These are phyloP conservation scores for Tetramitus jugosus DNA, from an alignment of 208 protist genomes.

Conservation along the genomic window DNA sequence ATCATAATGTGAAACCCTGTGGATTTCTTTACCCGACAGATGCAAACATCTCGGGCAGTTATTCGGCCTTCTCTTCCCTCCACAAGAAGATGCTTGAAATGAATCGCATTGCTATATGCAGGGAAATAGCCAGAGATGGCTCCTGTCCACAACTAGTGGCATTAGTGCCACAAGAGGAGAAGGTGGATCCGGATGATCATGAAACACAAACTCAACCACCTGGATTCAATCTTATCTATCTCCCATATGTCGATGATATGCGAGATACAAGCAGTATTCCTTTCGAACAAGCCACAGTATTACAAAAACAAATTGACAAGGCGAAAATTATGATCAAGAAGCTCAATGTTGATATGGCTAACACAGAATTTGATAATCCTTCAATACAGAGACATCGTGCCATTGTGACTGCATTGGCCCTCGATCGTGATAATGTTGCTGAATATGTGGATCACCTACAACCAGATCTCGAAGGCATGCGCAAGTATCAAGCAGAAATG, in stretches of 20 bases:
- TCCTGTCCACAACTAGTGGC: conserved; percentile 57
- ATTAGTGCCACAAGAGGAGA: conserved; percentile 49
- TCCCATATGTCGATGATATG: conserved; percentile 69
- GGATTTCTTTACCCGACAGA: conserved; percentile 54
- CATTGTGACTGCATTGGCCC: conserved; percentile 48
- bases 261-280: conserved; percentile 40
- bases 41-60: conserved; percentile 40
- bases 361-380: conserved; percentile 58
- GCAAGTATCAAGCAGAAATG: background rate
- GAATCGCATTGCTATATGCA: conserved; percentile 58
- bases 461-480: conserved; percentile 31
- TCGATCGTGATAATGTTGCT: conserved; percentile 24
- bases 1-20: conserved; percentile 45
- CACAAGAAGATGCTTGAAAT: conserved; percentile 47
- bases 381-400: conserved; percentile 53
- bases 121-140: conserved; percentile 38
- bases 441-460: conserved; percentile 19
- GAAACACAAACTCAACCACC: conserved; percentile 21
- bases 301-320: conserved; percentile 27
- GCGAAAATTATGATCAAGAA: conserved; percentile 48
- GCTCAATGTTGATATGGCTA: conserved; percentile 52
- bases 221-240: conserved; percentile 63
- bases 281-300: background rate
- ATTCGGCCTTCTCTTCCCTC: conserved; percentile 58
- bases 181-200: background rate